phyloP scores from a whole-genome alignment of 768 basidiomycete genomes.

The Chalciporus sphaerocephalus region DNA sequence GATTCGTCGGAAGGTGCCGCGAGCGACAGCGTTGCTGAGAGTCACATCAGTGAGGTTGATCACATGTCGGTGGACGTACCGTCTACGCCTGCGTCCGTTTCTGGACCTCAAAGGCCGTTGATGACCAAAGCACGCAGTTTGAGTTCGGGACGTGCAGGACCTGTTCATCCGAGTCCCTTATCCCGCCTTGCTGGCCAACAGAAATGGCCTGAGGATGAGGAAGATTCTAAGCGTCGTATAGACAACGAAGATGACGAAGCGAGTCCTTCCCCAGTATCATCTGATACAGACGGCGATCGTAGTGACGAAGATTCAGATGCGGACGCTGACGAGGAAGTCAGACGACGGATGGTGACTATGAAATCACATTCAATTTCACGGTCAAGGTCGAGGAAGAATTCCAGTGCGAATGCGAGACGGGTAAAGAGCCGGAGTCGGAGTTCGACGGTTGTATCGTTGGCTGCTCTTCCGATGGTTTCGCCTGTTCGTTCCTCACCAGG shows the following conservation, averaged over 20 bases:
- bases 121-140: constrained; percentile 38
- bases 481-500: constrained; percentile 14
- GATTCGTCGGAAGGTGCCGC: constrained; percentile 49
- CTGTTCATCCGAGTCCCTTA: constrained; percentile 59
- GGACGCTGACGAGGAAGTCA: too few relatives aligned
- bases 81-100: constrained; percentile 13
- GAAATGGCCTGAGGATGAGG: constrained; percentile 51
- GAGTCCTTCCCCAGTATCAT: constrained; percentile 57
- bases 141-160: constrained; percentile 22
- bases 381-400: constrained; percentile 30
- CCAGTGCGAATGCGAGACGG: constrained; percentile 14
- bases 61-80: constrained; percentile 24
- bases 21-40: constrained; percentile 18
- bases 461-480: constrained; percentile 36
- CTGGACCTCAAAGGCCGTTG: constrained; percentile 12
- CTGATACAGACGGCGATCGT: constrained; percentile 55
- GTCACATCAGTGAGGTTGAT: constrained; percentile 29
- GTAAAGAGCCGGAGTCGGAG: constrained; percentile 51
- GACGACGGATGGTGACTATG: not conserved
- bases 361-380: constrained; percentile 29
- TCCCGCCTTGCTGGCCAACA: constrained; percentile 54
- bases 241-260: constrained; percentile 45
- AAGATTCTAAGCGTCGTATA: constrained; percentile 32
- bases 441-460: constrained; percentile 61
- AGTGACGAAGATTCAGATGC: constrained; percentile 28